Base-by-base conservation (phyloP, 148 eudicot species). In the Rhododendron ovatum region DNA sequence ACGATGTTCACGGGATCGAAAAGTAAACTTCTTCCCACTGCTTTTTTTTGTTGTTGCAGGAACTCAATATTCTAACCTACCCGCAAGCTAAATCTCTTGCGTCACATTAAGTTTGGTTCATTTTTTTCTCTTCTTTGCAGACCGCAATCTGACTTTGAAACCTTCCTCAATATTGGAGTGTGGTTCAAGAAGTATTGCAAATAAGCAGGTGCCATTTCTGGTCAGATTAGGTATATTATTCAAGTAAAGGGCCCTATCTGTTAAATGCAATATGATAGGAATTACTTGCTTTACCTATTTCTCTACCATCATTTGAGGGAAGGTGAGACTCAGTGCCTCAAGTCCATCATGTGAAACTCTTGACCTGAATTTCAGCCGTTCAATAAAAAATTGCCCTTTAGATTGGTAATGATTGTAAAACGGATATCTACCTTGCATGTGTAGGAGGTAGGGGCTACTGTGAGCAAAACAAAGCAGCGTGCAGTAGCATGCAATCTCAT, bases 101-200 rank as follows among this genome's bases (percentile, higher is more conserved):
- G 77, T 57, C 22, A 2, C 20, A 24, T 43, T 76, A 41, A 17
- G 59, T 74, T 67, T 47, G 76, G 9, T 51, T 82, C 65, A 83
- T 85, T 48, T 78, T 78, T 41, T 88, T 86, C 82, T 82, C 30
- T 88, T 82, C 88, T 90, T 30, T 71, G 92, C 99, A 96, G 99
- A 78, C 98, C 99, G 1, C 98, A 94, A 77, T 92, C 99, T 1
- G 98, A 96, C 86, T 96, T 91, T 43, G 99, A 96, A 86, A 92
- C 96, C 94, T 96, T 91, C 88, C 91, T 96, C 57, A 96, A 95
- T 74, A 93, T 95, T 24, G 99, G 96, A 88, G 90, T 95, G 30
- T 96, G 99, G 99, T 96, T 96, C 93, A 96, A 92, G 89, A 96
- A 95, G 88, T 93, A 93, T 53, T 94, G 96, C 75, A 92, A 89